Base-by-base conservation (phyloP, 2,329 filamentous ascomycete genomes). In the Lasiodiplodia gonubiensis region DNA sequence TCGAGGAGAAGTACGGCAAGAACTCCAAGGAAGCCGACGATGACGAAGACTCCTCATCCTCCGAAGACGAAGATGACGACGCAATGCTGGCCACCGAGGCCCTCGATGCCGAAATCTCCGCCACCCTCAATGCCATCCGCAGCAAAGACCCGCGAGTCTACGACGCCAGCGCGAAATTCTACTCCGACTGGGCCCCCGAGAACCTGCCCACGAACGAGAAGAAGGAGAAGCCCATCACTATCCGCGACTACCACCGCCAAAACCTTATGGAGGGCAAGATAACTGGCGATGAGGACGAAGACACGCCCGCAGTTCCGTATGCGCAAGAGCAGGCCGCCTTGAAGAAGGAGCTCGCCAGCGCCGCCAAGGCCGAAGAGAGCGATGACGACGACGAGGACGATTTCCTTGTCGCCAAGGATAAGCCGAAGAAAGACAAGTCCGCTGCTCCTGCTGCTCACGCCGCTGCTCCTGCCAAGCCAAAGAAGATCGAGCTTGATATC, bases 141-240 rank as follows among this genome's bases (percentile, higher is more conserved):
- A 90, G 87, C 74, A 98, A 97, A 78, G 95, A 99, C 74, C 95
- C 95, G 33, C 86, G 92, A 64, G 89, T 99, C 61, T 97, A 97
- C 83, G 92, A 98, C 78, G 86, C 88, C 69, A 86, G 89, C 39
- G 85, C 86, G 70, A 93, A 86, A 21, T 98, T 98, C 81, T 97
- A 94, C 80, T 82, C 84, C 49, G 83, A 89, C 14, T 81, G 87
- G 67, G 87, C 91, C 4, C 86, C 87, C 27, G 85, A 86, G 2
- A 77, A 78, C 25, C 70, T 72, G 16, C 70, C 74, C 6, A 71
- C 71, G 7, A 69, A 35, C 21, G 70, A 67, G 14, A 89, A 90
- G 78, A 90, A 90, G 77, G 89, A 95, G 70, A 96, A 96, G 81
- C 90, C 94, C 1, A 89, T 99, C 81, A 92, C 88, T 69, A 83